Evolutionary conservation across 352 stramenopile genomes (phyloP), one percentile per base, ranked within the genome.

Genomic region (Globisporangium acanthophoron): DNA sequence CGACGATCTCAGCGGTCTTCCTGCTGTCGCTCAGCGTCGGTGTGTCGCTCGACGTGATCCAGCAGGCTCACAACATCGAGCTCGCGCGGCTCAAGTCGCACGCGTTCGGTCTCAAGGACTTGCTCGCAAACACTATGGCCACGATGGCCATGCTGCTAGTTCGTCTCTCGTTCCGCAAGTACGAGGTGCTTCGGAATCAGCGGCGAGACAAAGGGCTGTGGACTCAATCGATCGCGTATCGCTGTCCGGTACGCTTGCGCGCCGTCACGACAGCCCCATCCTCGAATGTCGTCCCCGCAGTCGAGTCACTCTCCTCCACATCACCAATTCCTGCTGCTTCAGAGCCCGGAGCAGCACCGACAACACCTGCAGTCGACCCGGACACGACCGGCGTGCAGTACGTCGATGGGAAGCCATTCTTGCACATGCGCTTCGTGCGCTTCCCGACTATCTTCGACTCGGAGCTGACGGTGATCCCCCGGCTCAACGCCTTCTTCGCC

Each of bases 51-150:
- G 21, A 51, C 21, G 49, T n/a, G 13, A 46, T 63, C 9, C 27
- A 52, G 0, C 13, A 24, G 5, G 47, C n/a, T 5, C 21, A 21
- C 31, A 35, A 57, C 2, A 3, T 51, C 41, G 41, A 31, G 21
- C 11, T 62, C 43, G 54, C 41, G 2, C 29, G 12, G 0, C 16
- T 49, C 35, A 45, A 33, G n/a, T 16, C 11, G 6, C 55, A 59
- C n/a, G 5, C 37, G 1, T 24, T 62, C 24, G 29, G 47, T 1
- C n/a, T 53, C 9, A 62, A 58, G 39, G 55, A 66, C 35, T 9
- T 62, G 18, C 56, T 66, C 40, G 35, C 54, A 16, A 66, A 66
- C 48, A 62, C 54, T 3, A 63, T 51, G 54, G 49, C 49, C 15
- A 63, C 61, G 11, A 63, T 66, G 50, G 43, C 58, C n/a, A 66